A percentile compares a stretch with the other conserved stretches of the same genome.
phyloP scores from a whole-genome alignment of 805 yeast genomes.

The Schizosaccharomyces pombe region DNA sequence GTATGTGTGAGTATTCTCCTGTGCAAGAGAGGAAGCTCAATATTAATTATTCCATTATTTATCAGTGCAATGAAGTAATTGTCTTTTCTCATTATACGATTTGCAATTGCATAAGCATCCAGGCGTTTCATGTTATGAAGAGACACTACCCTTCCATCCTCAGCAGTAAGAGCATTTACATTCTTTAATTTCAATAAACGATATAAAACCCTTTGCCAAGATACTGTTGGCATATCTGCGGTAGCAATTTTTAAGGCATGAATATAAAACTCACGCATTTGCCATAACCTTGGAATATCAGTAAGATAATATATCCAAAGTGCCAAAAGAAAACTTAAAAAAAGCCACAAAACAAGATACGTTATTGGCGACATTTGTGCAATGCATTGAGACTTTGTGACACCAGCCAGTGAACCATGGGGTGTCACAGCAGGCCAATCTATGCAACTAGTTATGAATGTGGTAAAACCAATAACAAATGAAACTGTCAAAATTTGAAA shows the following conservation, averaged over 20 bases:
- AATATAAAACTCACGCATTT: conserved; percentile 53
- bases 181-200: conserved; percentile 52
- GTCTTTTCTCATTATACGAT: conserved; percentile 84
- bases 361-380: conserved; percentile 21
- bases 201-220: conserved; percentile 73
- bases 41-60: conserved; percentile 50
- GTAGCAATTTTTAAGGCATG: conserved; percentile 19
- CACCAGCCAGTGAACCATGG: conserved; percentile 17
- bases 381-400: conserved; percentile 27
- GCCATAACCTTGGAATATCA: conserved; percentile 44
- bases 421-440: conserved; percentile 29
- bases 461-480: conserved; percentile 57
- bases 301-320: conserved; percentile 23
- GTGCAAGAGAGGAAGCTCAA: conserved; percentile 18
- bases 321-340: conserved; percentile 23
- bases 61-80: conserved; percentile 79
- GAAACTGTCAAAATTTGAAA: conserved; percentile 51
- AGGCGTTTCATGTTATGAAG: conserved; percentile 22
- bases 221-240: conserved; percentile 70
- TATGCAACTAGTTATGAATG: conserved; percentile 62
- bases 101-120: conserved; percentile 86
- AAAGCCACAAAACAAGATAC: conserved; percentile 39
- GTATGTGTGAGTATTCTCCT: conserved; percentile 46
- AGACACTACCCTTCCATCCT: not conserved
- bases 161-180: conserved; percentile 48